phyloP scores from a whole-genome alignment of 2,329 filamentous ascomycete species.

The Colletotrichum sidae region DNA sequence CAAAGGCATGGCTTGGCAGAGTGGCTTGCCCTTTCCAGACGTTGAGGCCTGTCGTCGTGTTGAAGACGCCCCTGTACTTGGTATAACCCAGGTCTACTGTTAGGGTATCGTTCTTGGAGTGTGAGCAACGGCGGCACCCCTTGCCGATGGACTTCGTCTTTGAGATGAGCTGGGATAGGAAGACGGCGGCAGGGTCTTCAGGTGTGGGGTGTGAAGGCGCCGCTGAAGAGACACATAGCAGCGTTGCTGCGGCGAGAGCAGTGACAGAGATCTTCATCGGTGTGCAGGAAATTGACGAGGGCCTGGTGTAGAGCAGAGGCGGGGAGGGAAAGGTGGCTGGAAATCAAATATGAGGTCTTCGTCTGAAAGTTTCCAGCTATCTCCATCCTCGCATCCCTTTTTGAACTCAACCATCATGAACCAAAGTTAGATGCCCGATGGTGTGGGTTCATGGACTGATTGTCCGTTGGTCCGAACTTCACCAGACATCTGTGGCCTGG shows the following conservation, averaged over 20 bases:
- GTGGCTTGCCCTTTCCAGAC: constrained; percentile 56
- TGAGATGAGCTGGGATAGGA: background rate
- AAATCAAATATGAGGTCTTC: too few relatives aligned
- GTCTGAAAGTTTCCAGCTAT: too few relatives aligned
- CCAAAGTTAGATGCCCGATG: too few relatives aligned
- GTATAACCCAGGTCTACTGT: constrained; percentile 58
- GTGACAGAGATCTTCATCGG: background rate
- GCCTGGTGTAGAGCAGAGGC: too few relatives aligned
- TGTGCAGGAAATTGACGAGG: too few relatives aligned
- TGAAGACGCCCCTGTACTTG: constrained; percentile 55
- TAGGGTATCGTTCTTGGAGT: background rate
- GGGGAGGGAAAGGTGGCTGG: too few relatives aligned
- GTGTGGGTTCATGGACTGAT: too few relatives aligned
- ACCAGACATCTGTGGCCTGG: too few relatives aligned
- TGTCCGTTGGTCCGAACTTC: too few relatives aligned
- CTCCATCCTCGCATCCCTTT: too few relatives aligned
- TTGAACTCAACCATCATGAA: too few relatives aligned
- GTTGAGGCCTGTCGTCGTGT: constrained; percentile 51
- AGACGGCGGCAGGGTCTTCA: background rate
- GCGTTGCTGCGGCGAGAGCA: background rate
- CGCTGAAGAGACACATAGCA: background rate
- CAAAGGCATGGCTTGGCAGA: background rate
- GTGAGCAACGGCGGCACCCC: too few relatives aligned
- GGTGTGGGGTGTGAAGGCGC: background rate
- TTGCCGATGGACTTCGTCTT: background rate